These are phyloP conservation scores for Tricholoma furcatifolium DNA, from an alignment of 768 basidiomycete genomes.

Conservation along the genomic window DNA sequence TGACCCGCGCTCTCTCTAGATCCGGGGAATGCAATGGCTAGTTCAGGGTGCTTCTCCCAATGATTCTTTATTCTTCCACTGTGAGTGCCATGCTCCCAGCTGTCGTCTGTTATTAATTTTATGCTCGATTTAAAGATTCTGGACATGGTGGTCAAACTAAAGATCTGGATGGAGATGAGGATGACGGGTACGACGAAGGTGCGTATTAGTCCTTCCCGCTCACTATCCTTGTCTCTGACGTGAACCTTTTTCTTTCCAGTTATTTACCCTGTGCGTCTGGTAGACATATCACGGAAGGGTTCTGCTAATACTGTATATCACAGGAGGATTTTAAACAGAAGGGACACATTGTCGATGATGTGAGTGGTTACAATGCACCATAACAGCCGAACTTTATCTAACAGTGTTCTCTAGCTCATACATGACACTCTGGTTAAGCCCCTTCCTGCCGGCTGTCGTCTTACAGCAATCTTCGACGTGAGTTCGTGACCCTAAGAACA, in stretches of 20 bases:
- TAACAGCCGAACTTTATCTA: conserved; percentile 4
- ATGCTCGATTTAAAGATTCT: conserved; percentile 57
- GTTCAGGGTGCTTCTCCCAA: conserved; percentile 74
- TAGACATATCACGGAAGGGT: neutral
- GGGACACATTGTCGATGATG: conserved; percentile 89
- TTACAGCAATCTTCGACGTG: conserved; percentile 83
- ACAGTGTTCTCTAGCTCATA: conserved; percentile 46
- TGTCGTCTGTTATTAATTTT: neutral
- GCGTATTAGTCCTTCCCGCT: neutral
- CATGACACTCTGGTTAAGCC: conserved; percentile 78
- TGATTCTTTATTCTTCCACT: conserved; percentile 91
- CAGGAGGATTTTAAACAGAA: conserved; percentile 51
- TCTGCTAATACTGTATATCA: neutral
- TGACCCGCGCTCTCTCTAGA: conserved; percentile 28
- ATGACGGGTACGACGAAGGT: conserved; percentile 84
- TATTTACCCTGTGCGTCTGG: conserved; percentile 81
- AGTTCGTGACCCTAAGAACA: conserved; percentile 23
- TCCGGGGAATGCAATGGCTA: conserved; percentile 91
- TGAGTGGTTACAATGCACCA: conserved; percentile 32
- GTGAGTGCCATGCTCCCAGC: conserved; percentile 34
- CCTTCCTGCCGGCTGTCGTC: conserved; percentile 82
- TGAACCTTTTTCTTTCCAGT: conserved; percentile 36
- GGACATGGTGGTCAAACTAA: conserved; percentile 93
- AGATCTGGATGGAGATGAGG: conserved; percentile 82
- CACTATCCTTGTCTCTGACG: neutral